These are phyloP conservation scores for Euphorbia corollata DNA, from an alignment of 441 rosid species.

Conservation along the genomic window DNA sequence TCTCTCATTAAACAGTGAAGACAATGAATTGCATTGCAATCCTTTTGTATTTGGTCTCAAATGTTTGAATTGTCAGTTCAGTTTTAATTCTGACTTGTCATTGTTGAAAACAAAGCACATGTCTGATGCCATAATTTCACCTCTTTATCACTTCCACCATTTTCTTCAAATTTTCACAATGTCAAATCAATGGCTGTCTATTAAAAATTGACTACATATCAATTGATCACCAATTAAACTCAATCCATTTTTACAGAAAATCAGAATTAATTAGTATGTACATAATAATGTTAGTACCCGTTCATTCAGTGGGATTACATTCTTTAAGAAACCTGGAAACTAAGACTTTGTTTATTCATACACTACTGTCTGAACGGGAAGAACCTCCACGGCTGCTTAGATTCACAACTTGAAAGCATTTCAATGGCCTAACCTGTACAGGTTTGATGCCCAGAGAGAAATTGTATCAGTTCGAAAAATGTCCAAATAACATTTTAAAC, in stretches of 20 bases:
- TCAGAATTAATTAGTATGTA: neutral
- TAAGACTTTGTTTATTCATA: conserved; percentile 17
- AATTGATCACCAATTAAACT: no score
- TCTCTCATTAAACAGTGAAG: no score
- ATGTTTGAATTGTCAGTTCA: neutral
- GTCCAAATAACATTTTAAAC: neutral
- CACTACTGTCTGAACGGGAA: conserved; percentile 36
- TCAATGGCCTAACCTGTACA: conserved; percentile 59
- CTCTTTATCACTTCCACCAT: neutral
- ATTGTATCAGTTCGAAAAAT: neutral
- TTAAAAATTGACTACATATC: no score
- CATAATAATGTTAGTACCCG: neutral
- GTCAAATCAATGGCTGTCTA: neutral
- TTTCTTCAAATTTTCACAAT: neutral
- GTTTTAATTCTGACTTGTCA: neutral
- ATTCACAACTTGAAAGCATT: conserved; percentile 64
- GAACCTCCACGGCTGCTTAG: conserved; percentile 35
- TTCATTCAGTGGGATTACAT: neutral
- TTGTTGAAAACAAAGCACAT: neutral
- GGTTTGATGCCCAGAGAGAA: neutral
- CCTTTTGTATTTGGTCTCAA: neutral
- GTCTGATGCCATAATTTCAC: neutral
- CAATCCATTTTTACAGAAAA: neutral
- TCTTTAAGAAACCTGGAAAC: neutral
- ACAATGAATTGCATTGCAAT: neutral